A percentile compares a stretch with the other conserved stretches of the same genome.
These are phyloP conservation scores for Pogostemon cablin DNA, from an alignment of 257 asterid genomes.

Conservation along the genomic window DNA sequence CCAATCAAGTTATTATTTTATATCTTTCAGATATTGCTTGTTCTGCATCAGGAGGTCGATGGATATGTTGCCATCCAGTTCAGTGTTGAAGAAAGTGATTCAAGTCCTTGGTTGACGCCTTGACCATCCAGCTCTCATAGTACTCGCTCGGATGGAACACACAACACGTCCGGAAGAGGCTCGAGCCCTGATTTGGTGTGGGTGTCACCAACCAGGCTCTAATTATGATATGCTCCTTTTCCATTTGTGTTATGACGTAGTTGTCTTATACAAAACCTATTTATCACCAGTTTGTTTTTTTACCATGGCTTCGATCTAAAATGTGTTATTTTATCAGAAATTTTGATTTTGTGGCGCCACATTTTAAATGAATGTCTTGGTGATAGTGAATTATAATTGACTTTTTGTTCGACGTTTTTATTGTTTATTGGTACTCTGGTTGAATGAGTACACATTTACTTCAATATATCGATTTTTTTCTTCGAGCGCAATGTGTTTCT, in stretches of 20 bases:
- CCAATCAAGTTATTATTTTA: no score
- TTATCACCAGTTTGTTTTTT: conserved; percentile 32
- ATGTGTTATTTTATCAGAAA: conserved; percentile 19
- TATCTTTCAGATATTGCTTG: no score
- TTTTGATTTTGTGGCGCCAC: conserved; percentile 27
- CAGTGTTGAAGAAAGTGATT: no score
- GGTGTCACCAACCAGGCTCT: conserved; percentile 18
- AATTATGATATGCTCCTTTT: conserved; percentile 12
- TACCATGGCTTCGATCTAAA: conserved; percentile 40
- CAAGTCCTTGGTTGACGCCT: no score
- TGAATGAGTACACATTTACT: neutral
- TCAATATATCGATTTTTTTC: neutral
- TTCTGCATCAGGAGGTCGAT: no score
- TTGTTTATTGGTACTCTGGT: neutral
- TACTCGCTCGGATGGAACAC: no score
- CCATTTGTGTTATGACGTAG: conserved; percentile 39
- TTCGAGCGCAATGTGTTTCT: no score
- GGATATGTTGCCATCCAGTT: no score
- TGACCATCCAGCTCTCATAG: no score
- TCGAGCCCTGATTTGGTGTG: no score
- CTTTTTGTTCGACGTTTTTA: neutral
- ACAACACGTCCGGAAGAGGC: no score
- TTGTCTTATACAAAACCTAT: conserved; percentile 42
- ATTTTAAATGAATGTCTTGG: neutral
- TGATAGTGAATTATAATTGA: conserved; percentile 1